Base-by-base conservation (phyloP, 140 eudicot species). In the Stevia rebaudiana region DNA sequence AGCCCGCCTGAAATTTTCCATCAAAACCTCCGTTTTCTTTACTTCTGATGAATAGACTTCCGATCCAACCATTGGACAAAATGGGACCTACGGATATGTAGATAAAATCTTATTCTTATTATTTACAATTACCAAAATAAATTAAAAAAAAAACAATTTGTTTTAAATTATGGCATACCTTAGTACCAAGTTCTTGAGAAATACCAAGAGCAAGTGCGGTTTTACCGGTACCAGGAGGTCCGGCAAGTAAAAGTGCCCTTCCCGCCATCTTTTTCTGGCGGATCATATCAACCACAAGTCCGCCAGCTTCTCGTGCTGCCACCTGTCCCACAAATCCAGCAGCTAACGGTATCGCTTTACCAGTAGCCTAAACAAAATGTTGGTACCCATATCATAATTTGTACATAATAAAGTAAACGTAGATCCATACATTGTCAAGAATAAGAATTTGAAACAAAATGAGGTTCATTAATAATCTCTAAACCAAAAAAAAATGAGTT, bases 41-140 rank as follows among this genome's bases (percentile, higher is more conserved):
- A 92, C 99, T 78, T 92, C 97, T 18, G 99, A 85, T 39, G 99
- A 92, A 77, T 92, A 92, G 13, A 92, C 99, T 80, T 92, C 99
- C 7, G 99, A 92, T 21, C 99, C 99, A 71, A 92, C 99, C 99
- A 92, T 92, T 7, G 99, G 99, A 77, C 99, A 92, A 68, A 92
- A 88, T 4, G 99, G 99, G 44, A 92, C 98, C 98, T 92, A 62
- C 55, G 51, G 19, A 58, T 25, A 55, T 9, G 11, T 25, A 68
- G 25, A 55, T n/a, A n/a, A n/a, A n/a, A n/a, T n/a, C n/a, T n/a
- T n/a, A n/a, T 41, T 55, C 7, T 68, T 42, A 16, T 12, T 17
- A 24, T 41, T 3, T 16, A 0, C 0, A 21, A 40, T 17, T 3
- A 9, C 10, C 21, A 25, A 5, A 22, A 67, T n/a, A n/a, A n/a